A percentile compares a stretch with the other conserved stretches of the same genome.
Conservation (phyloP, 768 basidiomycete genomes). For the Chiua virens region DNA sequence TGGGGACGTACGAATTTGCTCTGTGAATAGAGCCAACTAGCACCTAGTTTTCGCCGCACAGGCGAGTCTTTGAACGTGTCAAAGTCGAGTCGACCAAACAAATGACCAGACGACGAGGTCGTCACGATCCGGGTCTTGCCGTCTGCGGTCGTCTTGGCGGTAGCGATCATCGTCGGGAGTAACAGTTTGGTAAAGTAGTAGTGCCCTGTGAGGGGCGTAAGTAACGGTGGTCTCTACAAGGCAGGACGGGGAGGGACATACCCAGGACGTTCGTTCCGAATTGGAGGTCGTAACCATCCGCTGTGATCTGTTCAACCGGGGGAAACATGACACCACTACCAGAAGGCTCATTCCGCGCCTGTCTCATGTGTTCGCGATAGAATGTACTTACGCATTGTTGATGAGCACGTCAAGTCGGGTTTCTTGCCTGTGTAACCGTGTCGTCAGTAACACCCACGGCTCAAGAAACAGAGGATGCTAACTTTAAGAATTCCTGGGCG, state of each 20-base stretch:
- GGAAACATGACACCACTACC: no score
- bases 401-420: no score
- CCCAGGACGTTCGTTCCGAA: no score
- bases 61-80: conserved; percentile 41
- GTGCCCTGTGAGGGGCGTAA: conserved; percentile 51
- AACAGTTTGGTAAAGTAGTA: conserved; percentile 57
- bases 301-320: no score
- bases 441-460: no score
- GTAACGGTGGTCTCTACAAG: no score
- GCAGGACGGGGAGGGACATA: no score
- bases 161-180: conserved; percentile 45
- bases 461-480: not conserved
- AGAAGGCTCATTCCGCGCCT: no score
- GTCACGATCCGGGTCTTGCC: conserved; percentile 50
- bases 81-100: conserved; percentile 37
- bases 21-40: conserved; percentile 34
- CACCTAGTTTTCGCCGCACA: conserved; percentile 24
- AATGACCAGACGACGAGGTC: conserved; percentile 42
- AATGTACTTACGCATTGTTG: no score
- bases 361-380: no score
- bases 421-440: no score
- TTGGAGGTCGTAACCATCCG: no score
- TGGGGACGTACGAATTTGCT: conserved; percentile 48
- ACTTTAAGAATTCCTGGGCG: conserved; percentile 33
- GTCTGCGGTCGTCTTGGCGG: conserved; percentile 38